Conservation (phyloP, 768 basidiomycete species). For the Mycena polygramma region DNA sequence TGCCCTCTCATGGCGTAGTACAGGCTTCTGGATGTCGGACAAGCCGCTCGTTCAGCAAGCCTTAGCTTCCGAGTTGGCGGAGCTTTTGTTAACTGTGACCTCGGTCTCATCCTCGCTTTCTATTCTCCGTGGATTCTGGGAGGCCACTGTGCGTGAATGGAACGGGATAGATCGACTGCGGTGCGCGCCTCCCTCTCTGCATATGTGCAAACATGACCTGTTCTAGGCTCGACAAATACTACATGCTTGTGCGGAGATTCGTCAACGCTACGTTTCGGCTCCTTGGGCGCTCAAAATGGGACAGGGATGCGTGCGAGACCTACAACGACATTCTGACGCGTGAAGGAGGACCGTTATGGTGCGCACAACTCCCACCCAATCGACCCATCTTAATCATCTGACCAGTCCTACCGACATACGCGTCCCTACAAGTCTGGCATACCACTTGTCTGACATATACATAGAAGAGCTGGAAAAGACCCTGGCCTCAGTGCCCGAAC, state of each 20-base stretch:
- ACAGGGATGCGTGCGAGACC: slow-evolving; percentile 60
- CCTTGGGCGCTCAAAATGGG: slow-evolving; percentile 81
- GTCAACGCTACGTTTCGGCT: slow-evolving; percentile 89
- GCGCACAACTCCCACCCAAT: slow-evolving; percentile 36
- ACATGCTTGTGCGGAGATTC: slow-evolving; percentile 93
- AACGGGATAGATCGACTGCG: slow-evolving; percentile 90
- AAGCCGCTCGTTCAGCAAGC: slow-evolving; percentile 97
- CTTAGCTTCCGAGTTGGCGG: slow-evolving; percentile 87
- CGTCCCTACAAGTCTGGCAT: slow-evolving; percentile 83
- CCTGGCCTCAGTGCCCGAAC: slow-evolving; percentile 46
- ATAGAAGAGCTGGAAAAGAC: slow-evolving; percentile 89
- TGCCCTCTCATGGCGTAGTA: slow-evolving; percentile 8
- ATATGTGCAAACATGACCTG: slow-evolving; percentile 24
- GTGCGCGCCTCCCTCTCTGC: slow-evolving; percentile 57
- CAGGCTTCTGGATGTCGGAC: slow-evolving; percentile 99
- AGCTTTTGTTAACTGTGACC: slow-evolving; percentile 80
- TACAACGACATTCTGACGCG: slow-evolving; percentile 78
- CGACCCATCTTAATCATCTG: slow-evolving; percentile 4
- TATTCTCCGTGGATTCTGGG: slow-evolving; percentile 94
- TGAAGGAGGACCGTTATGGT: slow-evolving; percentile 90
- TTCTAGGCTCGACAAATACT: slow-evolving; percentile 94
- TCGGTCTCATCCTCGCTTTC: slow-evolving; percentile 69
- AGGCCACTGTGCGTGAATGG: slow-evolving; percentile 92
- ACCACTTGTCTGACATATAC: slow-evolving; percentile 92
- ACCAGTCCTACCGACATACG: slow-evolving; percentile 76